phyloP scores from a whole-genome alignment of 805 yeast species.

The Sugiyamaella americana region DNA sequence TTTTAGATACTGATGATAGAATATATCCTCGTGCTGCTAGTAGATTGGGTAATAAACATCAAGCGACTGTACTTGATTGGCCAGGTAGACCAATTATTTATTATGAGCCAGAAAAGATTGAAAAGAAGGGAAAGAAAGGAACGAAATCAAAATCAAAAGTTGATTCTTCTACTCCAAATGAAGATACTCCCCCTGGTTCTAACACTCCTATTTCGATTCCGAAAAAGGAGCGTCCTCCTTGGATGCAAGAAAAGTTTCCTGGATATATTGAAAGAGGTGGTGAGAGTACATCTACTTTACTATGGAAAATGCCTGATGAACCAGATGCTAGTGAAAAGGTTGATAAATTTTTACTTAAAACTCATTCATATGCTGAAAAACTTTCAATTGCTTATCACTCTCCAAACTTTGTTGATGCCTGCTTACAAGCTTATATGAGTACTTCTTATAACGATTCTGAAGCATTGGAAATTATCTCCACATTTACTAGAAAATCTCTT shows the following conservation, averaged over 20 bases:
- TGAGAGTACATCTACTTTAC: constrained; percentile 50
- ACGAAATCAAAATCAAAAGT: constrained; percentile 19
- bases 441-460: constrained; percentile 43
- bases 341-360: constrained; percentile 49
- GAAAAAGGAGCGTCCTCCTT: constrained; percentile 52
- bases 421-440: constrained; percentile 50
- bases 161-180: neutral
- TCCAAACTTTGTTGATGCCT: constrained; percentile 78
- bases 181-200: neutral
- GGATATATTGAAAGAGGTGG: constrained; percentile 85
- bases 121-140: constrained; percentile 23
- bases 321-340: constrained; percentile 25
- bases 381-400: constrained; percentile 55
- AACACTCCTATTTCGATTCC: neutral
- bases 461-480: constrained; percentile 44
- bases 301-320: constrained; percentile 47
- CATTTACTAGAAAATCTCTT: constrained; percentile 50
- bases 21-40: constrained; percentile 79
- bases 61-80: constrained; percentile 55
- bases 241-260: constrained; percentile 73
- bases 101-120: constrained; percentile 39
- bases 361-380: constrained; percentile 50
- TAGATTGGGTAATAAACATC: constrained; percentile 67
- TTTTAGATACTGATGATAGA: constrained; percentile 67
- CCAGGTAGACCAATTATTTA: constrained; percentile 59